Base-by-base conservation (phyloP, 2,329 filamentous ascomycete species). In the Aureobasidium sp. region DNA sequence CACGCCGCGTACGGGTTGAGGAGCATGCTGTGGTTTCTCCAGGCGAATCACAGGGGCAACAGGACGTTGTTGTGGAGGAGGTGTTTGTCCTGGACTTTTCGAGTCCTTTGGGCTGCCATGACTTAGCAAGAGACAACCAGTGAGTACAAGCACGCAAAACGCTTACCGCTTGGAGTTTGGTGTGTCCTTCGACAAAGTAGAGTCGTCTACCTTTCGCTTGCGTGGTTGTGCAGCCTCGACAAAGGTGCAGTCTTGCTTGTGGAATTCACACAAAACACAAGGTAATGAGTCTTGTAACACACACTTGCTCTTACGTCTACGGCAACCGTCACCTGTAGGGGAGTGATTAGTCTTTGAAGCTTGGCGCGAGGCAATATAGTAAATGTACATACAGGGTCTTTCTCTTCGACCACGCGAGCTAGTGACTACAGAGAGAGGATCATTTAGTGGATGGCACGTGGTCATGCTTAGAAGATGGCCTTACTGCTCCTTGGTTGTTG, bases 211-310 rank as follows among this genome's bases (percentile, higher is more conserved):
- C 78, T 92, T 93, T 72, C 90, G 83, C 79, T 94, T 94, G 68
- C 90, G 84, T 62, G 88, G 86, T 70, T 87, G 85, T 27, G 89
- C 89, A 73, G 88, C 90, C 67, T 87, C 85, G 56, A 87, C 81
- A 72, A 92, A 86, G 47, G 90, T 92, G 75, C 90, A 94, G 68
- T 90, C 87, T 71, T 89, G 84, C 69, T 87, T 87, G 75, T 87
- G 87, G 72, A 87, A 86, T 72, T 90, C 87, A 75, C 90, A 95
- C 65, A 90, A 81, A 65, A 90, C 82, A 75, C 90, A 94, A 67
- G 82, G 79, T 42, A 81, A 80, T 68, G 89, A 85, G 66, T 93
- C 89, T 71, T 91, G 87, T 72, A 89, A 83, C 65, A 91, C 86
- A 76, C 90, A 94, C 75, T 87, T 87, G 70, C 84, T 85, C 73